Conservation (phyloP, 805 yeast genomes). For the Pichia nanzhaoensis region DNA sequence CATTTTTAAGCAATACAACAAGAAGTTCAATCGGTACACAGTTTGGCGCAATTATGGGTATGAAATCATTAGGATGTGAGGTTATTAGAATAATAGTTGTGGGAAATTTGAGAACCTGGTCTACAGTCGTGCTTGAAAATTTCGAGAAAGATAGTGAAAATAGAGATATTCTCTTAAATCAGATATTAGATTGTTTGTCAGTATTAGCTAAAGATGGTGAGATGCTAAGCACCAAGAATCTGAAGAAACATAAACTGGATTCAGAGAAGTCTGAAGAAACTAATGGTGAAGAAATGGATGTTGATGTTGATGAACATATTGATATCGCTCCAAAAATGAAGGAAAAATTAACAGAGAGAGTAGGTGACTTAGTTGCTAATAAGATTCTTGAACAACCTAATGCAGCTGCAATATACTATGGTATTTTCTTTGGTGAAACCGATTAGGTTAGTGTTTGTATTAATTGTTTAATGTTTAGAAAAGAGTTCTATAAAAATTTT, state of each 20-base stretch:
- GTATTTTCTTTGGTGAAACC: conserved; percentile 67
- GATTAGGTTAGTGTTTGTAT: conserved; percentile 1
- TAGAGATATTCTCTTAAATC: conserved; percentile 34
- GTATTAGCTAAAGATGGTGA: conserved; percentile 36
- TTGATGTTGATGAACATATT: conserved; percentile 26
- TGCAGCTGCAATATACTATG: conserved; percentile 47
- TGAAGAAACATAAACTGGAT: conserved; percentile 13
- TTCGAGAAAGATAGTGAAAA: conserved; percentile 17
- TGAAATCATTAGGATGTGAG: conserved; percentile 78
- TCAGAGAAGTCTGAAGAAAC: conserved; percentile 29
- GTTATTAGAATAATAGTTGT: conserved; percentile 76
- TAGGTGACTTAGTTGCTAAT: conserved; percentile 55
- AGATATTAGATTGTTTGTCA: conserved; percentile 48
- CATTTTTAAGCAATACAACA: conserved; percentile 65
- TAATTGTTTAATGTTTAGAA: conserved; percentile 1
- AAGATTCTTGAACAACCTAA: conserved; percentile 41
- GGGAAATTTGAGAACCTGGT: conserved; percentile 84
- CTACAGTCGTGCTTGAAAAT: conserved; percentile 44
- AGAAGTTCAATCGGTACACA: conserved; percentile 82
- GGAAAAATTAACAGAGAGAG: conserved; percentile 44
- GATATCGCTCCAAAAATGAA: conserved; percentile 18
- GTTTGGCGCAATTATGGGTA: conserved; percentile 85
- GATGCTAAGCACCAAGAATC: conserved; percentile 1
- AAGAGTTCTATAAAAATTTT: conserved; percentile 1
- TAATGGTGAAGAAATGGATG: conserved; percentile 19